phyloP scores from a whole-genome alignment of 2,329 filamentous ascomycete genomes.

The Coniochaeta ligniaria region DNA sequence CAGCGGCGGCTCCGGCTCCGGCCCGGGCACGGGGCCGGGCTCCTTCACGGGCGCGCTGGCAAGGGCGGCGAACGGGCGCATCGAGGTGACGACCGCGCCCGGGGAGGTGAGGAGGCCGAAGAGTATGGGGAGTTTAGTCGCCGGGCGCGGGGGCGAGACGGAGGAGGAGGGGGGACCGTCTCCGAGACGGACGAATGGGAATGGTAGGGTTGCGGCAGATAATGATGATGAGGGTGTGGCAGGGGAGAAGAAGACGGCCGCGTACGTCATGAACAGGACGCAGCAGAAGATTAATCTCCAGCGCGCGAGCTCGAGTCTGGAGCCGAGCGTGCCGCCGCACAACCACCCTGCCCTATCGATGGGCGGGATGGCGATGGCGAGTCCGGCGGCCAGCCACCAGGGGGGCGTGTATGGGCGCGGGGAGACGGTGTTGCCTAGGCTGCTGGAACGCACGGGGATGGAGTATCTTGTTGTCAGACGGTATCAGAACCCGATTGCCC shows the following conservation, averaged over 20 bases:
- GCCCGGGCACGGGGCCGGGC: slow-evolving; percentile 36
- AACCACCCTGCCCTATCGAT: slow-evolving; percentile 20
- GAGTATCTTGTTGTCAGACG: slow-evolving; percentile 69
- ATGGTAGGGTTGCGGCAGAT: slow-evolving; percentile 30
- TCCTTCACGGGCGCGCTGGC: slow-evolving; percentile 31
- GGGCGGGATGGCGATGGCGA: slow-evolving; percentile 27
- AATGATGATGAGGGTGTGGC: background rate
- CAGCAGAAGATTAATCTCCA: slow-evolving; percentile 73
- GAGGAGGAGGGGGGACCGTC: slow-evolving; percentile 11
- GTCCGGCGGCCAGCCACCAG: slow-evolving; percentile 33
- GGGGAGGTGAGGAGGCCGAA: slow-evolving; percentile 28
- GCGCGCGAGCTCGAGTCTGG: slow-evolving; percentile 64
- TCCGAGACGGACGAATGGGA: slow-evolving; percentile 5
- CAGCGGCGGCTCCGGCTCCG: slow-evolving; percentile 26
- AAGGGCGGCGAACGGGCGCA: slow-evolving; percentile 12
- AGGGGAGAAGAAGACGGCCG: slow-evolving; percentile 28
- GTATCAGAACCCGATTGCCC: slow-evolving; percentile 63
- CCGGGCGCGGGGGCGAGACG: slow-evolving; percentile 11
- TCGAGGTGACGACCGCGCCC: slow-evolving; percentile 14
- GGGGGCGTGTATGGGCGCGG: slow-evolving; percentile 37
- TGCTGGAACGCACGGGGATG: slow-evolving; percentile 62
- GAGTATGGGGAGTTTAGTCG: slow-evolving; percentile 30
- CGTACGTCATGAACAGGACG: slow-evolving; percentile 56
- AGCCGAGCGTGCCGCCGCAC: slow-evolving; percentile 44
- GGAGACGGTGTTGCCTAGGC: slow-evolving; percentile 55